phyloP scores from a whole-genome alignment of 1,284 basidiomycete genomes.

The Microstroma glucosiphilum region DNA sequence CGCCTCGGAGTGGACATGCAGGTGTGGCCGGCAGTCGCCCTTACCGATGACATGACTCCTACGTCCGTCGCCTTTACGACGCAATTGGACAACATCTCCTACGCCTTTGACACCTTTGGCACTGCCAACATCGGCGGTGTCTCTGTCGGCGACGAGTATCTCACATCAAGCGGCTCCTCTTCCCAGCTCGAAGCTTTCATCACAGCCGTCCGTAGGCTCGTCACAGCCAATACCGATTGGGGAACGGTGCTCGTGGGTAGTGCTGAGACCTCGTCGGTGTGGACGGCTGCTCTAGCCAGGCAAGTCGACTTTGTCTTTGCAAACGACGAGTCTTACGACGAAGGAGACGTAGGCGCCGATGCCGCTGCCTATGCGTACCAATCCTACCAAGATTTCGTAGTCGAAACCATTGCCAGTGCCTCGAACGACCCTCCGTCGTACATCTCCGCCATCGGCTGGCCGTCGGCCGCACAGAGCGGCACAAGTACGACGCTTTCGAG shows the following conservation, averaged over 20 bases:
- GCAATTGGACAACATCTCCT: slow-evolving; percentile 65
- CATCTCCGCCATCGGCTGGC: slow-evolving; percentile 92
- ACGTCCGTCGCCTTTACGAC: slow-evolving; percentile 59
- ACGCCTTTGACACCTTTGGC: slow-evolving; percentile 71
- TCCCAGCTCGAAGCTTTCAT: slow-evolving; percentile 62
- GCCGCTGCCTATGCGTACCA: slow-evolving; percentile 64
- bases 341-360: slow-evolving; percentile 63
- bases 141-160: slow-evolving; percentile 56
- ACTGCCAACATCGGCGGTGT: slow-evolving; percentile 70
- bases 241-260: slow-evolving; percentile 70
- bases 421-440: slow-evolving; percentile 50
- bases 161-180: slow-evolving; percentile 25
- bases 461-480: slow-evolving; percentile 58
- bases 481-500: slow-evolving; percentile 22
- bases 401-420: not conserved
- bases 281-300: slow-evolving; percentile 65
- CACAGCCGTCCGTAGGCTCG: slow-evolving; percentile 58
- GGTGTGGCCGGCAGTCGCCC: slow-evolving; percentile 67
- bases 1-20: slow-evolving; percentile 80
- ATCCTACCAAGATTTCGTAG: not conserved
- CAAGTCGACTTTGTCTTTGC: slow-evolving; percentile 64
- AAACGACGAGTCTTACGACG: slow-evolving; percentile 59
- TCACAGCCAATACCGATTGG: slow-evolving; percentile 53
- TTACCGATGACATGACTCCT: slow-evolving; percentile 55
- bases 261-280: slow-evolving; percentile 70